These are phyloP conservation scores for Eremochloa ophiuroides DNA, from an alignment of 176 grass and related monocot species.

Conservation along the genomic window DNA sequence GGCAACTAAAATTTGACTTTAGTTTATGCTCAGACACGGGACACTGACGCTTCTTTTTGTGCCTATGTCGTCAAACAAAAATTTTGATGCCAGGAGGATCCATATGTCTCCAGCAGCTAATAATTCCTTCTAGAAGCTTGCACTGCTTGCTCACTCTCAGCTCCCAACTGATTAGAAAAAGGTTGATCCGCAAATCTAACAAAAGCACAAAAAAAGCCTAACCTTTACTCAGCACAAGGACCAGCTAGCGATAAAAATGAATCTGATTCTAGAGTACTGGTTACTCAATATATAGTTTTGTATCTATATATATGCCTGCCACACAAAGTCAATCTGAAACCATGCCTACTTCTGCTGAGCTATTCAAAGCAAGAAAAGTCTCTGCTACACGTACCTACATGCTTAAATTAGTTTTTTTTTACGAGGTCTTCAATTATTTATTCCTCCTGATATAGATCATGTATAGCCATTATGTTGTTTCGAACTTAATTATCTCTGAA, in stretches of 20 bases:
- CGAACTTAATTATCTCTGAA: background rate
- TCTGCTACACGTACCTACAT: background rate
- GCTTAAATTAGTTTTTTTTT: background rate
- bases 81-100: background rate
- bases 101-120: background rate
- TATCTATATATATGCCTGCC: background rate
- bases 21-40: too few relatives aligned
- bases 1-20: background rate
- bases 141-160: background rate
- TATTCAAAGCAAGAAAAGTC: constrained; percentile 10
- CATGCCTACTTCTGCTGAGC: constrained; percentile 13
- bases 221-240: constrained; percentile 10
- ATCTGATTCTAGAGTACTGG: constrained; percentile 47
- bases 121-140: constrained; percentile 13
- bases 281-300: constrained; percentile 1
- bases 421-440: too few relatives aligned
- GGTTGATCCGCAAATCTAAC: constrained; percentile 42
- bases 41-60: background rate
- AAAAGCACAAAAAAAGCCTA: constrained; percentile 20
- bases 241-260: constrained; percentile 19
- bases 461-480: constrained; percentile 19
- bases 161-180: background rate
- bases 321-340: constrained; percentile 26
- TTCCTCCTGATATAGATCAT: background rate
- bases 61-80: background rate